Conservation (phyloP, 257 asterid genomes). For the Fraxinus americana region DNA sequence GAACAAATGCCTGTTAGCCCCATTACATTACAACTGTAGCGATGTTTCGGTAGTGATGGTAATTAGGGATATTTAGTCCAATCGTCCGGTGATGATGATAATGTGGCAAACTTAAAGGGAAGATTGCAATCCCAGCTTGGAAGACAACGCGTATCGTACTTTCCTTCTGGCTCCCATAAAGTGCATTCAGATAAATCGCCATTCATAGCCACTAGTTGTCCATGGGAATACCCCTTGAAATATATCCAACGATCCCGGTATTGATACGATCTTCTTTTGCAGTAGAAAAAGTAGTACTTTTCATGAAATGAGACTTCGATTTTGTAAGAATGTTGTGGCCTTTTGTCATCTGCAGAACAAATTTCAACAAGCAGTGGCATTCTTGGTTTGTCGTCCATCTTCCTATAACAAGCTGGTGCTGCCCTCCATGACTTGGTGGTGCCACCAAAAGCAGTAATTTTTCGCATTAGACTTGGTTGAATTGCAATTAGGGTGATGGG, state of each 20-base stretch:
- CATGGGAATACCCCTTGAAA: conserved; percentile 21
- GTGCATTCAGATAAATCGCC: not conserved
- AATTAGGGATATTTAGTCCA: conserved; percentile 14
- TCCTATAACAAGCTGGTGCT: conserved; percentile 19
- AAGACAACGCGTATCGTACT: not conserved
- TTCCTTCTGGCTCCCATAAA: conserved; percentile 13
- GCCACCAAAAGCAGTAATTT: conserved; percentile 30
- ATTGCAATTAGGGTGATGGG: conserved; percentile 20
- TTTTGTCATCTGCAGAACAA: not conserved
- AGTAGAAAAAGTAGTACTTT: not conserved
- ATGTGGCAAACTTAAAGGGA: conserved; percentile 28
- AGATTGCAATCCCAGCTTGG: conserved; percentile 25
- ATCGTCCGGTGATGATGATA: conserved; percentile 11
- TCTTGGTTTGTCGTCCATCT: not conserved
- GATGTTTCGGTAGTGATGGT: not conserved
- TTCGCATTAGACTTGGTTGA: conserved; percentile 27
- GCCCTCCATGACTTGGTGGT: conserved; percentile 40
- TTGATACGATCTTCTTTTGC: not conserved
- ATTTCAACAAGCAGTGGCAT: conserved; percentile 30
- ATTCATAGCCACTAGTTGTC: conserved; percentile 3
- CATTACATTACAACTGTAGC: not conserved
- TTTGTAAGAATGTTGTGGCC: not conserved
- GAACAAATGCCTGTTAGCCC: conserved; percentile 18
- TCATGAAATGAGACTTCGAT: conserved; percentile 18
- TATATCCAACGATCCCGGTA: not conserved